These are phyloP conservation scores for Lomentospora prolificans DNA, from an alignment of 2,329 filamentous ascomycete species.

Conservation along the genomic window DNA sequence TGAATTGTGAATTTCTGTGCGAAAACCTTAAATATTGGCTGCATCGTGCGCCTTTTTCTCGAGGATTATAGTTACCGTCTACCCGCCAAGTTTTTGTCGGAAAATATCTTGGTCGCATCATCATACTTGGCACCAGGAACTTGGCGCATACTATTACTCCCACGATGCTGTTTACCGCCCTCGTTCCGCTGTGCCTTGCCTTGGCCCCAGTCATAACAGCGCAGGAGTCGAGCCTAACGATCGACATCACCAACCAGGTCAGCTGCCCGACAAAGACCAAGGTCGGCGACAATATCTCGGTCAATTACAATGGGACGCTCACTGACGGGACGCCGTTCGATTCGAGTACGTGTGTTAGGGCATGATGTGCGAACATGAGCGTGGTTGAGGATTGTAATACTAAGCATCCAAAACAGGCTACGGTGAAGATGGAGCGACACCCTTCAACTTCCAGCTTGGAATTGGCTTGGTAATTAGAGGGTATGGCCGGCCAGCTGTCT, in stretches of 20 bases:
- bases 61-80: too few species aligned
- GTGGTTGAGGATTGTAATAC: neutral
- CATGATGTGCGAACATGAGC: neutral
- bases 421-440: neutral
- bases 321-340: neutral
- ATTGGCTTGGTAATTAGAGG: neutral
- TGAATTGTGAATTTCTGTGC: too few species aligned
- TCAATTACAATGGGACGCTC: neutral
- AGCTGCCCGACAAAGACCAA: neutral
- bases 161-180: neutral
- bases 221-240: neutral
- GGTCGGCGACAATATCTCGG: neutral
- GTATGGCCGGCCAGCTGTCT: neutral
- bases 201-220: neutral
- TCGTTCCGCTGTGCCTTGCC: neutral
- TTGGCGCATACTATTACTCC: neutral
- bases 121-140: neutral
- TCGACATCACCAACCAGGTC: neutral
- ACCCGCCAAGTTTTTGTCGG: too few species aligned
- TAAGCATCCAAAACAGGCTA: neutral
- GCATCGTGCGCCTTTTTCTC: too few species aligned
- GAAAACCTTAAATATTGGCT: too few species aligned
- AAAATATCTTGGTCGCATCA: neutral
- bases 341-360: neutral
- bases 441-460: neutral